Conservation (phyloP, 164 flowering plant species). For the Echeveria elegans region DNA sequence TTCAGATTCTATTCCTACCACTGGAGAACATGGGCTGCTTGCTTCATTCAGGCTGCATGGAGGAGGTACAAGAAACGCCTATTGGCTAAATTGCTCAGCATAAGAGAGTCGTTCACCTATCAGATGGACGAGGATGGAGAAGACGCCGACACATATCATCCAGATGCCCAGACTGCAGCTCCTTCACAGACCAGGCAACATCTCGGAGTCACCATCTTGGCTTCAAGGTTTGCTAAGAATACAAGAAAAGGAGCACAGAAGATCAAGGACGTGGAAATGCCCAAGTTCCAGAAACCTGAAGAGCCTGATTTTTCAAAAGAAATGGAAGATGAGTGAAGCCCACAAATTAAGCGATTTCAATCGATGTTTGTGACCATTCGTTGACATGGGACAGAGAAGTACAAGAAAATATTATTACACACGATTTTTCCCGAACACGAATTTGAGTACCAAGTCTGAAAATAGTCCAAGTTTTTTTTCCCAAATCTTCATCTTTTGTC, state of each 20-base stretch:
- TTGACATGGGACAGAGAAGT: not conserved
- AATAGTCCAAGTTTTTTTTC: too few species aligned
- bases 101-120: constrained; percentile 27
- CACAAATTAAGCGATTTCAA: not conserved
- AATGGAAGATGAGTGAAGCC: constrained; percentile 23
- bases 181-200: constrained; percentile 23
- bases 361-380: not conserved
- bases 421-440: too few species aligned
- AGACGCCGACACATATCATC: constrained; percentile 15
- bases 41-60: constrained; percentile 68
- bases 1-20: constrained; percentile 58
- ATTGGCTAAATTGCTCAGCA: constrained; percentile 29
- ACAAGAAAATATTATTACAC: not conserved
- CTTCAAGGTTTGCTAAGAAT: constrained; percentile 49
- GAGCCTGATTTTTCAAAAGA: constrained; percentile 56
- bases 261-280: constrained; percentile 32
- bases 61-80: constrained; percentile 33
- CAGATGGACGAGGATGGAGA: constrained; percentile 13
- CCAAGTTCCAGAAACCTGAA: constrained; percentile 46
- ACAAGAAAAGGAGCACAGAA: constrained; percentile 43
- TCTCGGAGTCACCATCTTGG: constrained; percentile 39
- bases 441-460: too few species aligned
- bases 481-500: too few species aligned
- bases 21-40: constrained; percentile 72
- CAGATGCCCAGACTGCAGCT: constrained; percentile 6